Base-by-base conservation (phyloP, 129 eudicot genomes). In the Centrapalus pauciflorus region DNA sequence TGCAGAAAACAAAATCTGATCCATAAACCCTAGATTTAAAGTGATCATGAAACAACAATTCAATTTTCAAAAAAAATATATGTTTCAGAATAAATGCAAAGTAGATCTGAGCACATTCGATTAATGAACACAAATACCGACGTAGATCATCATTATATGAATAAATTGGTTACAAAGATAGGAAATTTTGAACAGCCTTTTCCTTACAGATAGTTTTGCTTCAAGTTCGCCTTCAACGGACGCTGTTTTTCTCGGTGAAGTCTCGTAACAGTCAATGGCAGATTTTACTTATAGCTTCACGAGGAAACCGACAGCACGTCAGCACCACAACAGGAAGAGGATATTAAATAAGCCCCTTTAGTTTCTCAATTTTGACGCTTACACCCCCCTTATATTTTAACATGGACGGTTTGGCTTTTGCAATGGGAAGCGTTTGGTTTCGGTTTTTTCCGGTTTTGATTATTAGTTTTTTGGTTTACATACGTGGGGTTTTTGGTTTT, bases 11-110 rank as follows among this genome's bases (percentile, higher is more conserved):
- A 26, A 46, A 61, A 5, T 49, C 35, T 11, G 77, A 62, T 62
- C 55, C 29, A 35, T 38, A 72, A 61, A 62, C 77, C 70, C 77
- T 72, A 72, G 64, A 40, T 35, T 64, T 8, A 19, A 17, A 29
- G 29, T 33, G 35, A 60, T 60, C 37, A 71, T 33, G 61, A 62
- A 45, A n/a, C 61, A 12, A 4, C 23, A 48, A 9, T 46, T 60
- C 27, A 13, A 49, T 27, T 4, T n/a, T n/a, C n/a, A n/a, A n/a
- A n/a, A n/a, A n/a, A n/a, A n/a, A n/a, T n/a, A n/a, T n/a, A n/a
- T n/a, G n/a, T 17, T 19, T 43, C 9, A 2, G 56, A 38, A 45
- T 17, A 46, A 71, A 55, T 16, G 35, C 51, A 12, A 67, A 60
- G 52, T 48, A 60, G 76, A 71, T 71, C 69, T 59, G 40, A 70